Conservation (phyloP, 106 monocot species). For the Gastrodia elata region DNA sequence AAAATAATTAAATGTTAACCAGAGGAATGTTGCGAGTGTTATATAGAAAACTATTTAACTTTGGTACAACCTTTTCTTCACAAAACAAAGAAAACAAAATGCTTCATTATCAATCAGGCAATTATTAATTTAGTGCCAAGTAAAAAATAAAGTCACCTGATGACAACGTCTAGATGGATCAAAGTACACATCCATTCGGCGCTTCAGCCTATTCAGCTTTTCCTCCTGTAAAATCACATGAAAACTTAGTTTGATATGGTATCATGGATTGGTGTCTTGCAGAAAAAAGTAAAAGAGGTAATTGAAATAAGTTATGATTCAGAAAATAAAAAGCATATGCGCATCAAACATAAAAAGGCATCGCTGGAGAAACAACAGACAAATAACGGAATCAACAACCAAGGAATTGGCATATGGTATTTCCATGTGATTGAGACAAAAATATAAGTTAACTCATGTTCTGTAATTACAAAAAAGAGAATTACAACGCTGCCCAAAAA, state of each 20-base stretch:
- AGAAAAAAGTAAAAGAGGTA: neutral
- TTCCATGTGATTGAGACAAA: neutral
- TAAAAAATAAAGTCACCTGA: slow-evolving; percentile 33
- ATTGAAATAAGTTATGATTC: neutral
- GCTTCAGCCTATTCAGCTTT: slow-evolving; percentile 61
- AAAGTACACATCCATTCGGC: slow-evolving; percentile 70
- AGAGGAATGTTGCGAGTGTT: neutral
- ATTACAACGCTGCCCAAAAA: no score
- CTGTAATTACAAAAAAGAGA: neutral
- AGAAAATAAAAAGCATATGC: neutral
- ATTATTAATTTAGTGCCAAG: neutral
- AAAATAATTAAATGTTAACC: neutral
- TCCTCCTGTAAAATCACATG: slow-evolving; percentile 42
- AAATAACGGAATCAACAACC: neutral
- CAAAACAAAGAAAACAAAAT: neutral
- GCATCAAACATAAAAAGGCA: neutral
- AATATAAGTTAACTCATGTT: neutral
- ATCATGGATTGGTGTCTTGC: neutral
- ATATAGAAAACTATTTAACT: neutral
- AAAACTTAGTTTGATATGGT: slow-evolving; percentile 1
- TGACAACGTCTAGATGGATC: slow-evolving; percentile 60
- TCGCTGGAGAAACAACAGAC: neutral
- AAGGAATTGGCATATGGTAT: neutral
- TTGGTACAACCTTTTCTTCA: neutral
- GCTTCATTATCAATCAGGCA: neutral